These are phyloP conservation scores for Sutorius eximius DNA, from an alignment of 1,284 basidiomycete genomes.

Conservation along the genomic window DNA sequence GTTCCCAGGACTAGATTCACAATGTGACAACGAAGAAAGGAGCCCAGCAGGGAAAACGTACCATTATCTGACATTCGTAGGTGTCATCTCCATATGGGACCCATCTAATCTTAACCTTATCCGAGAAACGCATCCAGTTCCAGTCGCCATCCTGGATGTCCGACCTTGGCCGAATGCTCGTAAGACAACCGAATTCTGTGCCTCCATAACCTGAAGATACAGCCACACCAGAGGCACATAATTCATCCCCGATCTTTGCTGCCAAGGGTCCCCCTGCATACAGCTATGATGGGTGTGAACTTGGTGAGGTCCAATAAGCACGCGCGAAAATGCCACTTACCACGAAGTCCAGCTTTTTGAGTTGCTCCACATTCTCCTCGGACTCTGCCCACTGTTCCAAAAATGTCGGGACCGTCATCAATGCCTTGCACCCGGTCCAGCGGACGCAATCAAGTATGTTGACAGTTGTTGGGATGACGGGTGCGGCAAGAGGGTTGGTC, in stretches of 20 bases:
- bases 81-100: constrained; percentile 26
- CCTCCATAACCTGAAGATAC: constrained; percentile 20
- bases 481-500: background rate
- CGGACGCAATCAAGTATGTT: constrained; percentile 15
- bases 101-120: constrained; percentile 23
- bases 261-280: constrained; percentile 23
- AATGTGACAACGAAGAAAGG: background rate
- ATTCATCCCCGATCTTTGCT: constrained; percentile 13
- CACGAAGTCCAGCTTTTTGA: constrained; percentile 9
- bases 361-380: background rate
- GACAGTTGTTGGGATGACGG: constrained; percentile 18
- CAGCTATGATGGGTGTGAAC: constrained; percentile 1
- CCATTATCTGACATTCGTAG: constrained; percentile 31
- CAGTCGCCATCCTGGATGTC: constrained; percentile 26
- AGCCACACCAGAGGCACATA: constrained; percentile 19
- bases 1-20: background rate
- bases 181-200: constrained; percentile 21
- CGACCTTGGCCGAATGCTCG: background rate
- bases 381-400: constrained; percentile 13
- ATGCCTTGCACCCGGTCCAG: background rate
- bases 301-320: background rate
- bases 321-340: constrained; percentile 12
- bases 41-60: constrained; percentile 1
- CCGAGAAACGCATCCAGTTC: constrained; percentile 26
- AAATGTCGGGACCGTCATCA: constrained; percentile 18